Evolutionary conservation across 192 early-diverging fungal species (phyloP), one percentile per base, ranked within the genome.

Genomic region (Lunasporangiospora selenospora): DNA sequence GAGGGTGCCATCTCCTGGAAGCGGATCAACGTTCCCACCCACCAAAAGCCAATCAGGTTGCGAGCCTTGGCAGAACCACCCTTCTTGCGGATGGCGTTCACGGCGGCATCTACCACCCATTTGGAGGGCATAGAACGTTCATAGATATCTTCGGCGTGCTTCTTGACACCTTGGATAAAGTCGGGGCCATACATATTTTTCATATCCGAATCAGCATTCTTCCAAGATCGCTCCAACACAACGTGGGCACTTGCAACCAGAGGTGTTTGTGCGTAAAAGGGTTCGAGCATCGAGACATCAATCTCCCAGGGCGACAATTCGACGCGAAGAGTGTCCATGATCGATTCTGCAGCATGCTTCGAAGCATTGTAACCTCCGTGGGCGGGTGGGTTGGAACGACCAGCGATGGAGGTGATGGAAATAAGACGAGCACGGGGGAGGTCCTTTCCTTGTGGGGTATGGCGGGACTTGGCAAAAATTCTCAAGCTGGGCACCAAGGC

Each of bases 301-400:
- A 80, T 80, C 52, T 80, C 75, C 73, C 73, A 80, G 21, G 78
- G 78, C 31, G 75, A 65, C 19, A 80, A 62, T 41, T 80, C 78
- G 4, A 80, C 67, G 16, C 78, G 73, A 9, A 80, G 48, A 0
- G 78, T 80, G 34, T 80, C 78, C 21, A 80, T 39, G 65, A 80
- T 76, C 0, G 78, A 75, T 33, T 80, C 78, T 15, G 75, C 64
- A n/a, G 78, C 78, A 27, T 80, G 78, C 48, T 80, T 80, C 1
- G 78, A 80, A 10, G 78, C 78, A 24, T 62, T 73, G 43, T 70
- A 80, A 10, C 73, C 78, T 0, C 67, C 78, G 47, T 76, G 75
- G 31, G 41, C 64, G 13, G 78, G 78, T 24, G 75, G 42, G 33
- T 69, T 71, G 23, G 78, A 44, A 16, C 78, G 64, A 24, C 78